These are phyloP conservation scores for Chenopodium suecicum DNA, from an alignment of 148 eudicot genomes.

Conservation along the genomic window DNA sequence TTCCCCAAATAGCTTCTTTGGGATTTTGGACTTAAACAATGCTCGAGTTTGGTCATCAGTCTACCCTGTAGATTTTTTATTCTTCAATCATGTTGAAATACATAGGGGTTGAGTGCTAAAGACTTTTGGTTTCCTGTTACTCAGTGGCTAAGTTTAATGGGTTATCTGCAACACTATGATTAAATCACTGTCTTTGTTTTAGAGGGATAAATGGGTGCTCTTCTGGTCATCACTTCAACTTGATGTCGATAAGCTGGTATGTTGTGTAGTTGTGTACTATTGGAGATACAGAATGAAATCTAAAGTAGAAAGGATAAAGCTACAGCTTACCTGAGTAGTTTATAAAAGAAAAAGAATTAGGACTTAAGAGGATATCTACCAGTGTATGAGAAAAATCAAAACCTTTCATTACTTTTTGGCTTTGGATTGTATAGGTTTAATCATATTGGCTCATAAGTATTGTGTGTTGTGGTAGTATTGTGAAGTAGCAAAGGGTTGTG, in stretches of 20 bases:
- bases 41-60: not conserved
- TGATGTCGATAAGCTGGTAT: not conserved
- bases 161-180: not conserved
- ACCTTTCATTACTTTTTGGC: not conserved
- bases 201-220: not conserved
- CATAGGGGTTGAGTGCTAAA: not conserved
- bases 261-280: not conserved
- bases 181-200: not conserved
- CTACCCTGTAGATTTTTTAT: not conserved
- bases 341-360: not conserved
- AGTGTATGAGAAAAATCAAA: not conserved
- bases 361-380: not conserved
- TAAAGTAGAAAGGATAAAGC: not conserved
- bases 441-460: not conserved
- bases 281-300: not conserved
- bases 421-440: not conserved
- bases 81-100: not conserved
- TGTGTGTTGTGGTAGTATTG: not conserved
- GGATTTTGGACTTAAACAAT: not conserved
- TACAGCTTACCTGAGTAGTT: not conserved
- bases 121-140: not conserved
- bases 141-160: not conserved
- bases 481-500: not conserved
- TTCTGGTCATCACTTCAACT: not conserved
- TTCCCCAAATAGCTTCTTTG: not conserved